Conservation (phyloP, 2,329 filamentous ascomycete species). For the Alternaria gansuensis region DNA sequence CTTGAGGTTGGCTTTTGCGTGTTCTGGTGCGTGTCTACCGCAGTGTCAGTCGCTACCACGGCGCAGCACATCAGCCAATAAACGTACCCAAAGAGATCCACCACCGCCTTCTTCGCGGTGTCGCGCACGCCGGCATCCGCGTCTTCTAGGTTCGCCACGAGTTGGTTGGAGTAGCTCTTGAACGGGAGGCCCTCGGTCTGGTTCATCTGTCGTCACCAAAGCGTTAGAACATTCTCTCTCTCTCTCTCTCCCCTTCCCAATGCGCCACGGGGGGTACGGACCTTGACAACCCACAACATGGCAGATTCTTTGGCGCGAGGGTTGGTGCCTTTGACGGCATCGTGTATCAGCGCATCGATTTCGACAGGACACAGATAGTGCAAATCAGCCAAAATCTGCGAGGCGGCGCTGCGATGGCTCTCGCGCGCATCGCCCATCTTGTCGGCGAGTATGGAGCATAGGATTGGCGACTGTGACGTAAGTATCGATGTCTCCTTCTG, state of each 20-base stretch:
- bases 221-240: conserved; percentile 20
- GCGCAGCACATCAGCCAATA: not conserved
- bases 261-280: conserved; percentile 46
- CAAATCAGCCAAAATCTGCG: conserved; percentile 79
- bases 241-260: not conserved
- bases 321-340: conserved; percentile 81
- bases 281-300: conserved; percentile 85
- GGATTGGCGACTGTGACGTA: conserved; percentile 72
- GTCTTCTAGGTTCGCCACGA: conserved; percentile 90
- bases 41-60: conserved; percentile 27
- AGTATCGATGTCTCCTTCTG: conserved; percentile 80
- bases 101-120: conserved; percentile 80
- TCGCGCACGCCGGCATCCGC: conserved; percentile 88
- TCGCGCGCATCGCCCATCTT: conserved; percentile 90
- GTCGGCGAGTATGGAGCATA: conserved; percentile 79
- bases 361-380: conserved; percentile 75
- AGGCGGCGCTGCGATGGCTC: conserved; percentile 77
- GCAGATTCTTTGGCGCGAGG: conserved; percentile 83
- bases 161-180: conserved; percentile 78
- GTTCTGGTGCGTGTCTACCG: conserved; percentile 74
- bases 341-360: conserved; percentile 80
- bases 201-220: conserved; percentile 70
- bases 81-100: conserved; percentile 80
- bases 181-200: conserved; percentile 81
- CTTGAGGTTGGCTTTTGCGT: conserved; percentile 88